Evolutionary conservation across 768 basidiomycete species (phyloP).

Genomic region (Termitomyces bulborhizus): DNA sequence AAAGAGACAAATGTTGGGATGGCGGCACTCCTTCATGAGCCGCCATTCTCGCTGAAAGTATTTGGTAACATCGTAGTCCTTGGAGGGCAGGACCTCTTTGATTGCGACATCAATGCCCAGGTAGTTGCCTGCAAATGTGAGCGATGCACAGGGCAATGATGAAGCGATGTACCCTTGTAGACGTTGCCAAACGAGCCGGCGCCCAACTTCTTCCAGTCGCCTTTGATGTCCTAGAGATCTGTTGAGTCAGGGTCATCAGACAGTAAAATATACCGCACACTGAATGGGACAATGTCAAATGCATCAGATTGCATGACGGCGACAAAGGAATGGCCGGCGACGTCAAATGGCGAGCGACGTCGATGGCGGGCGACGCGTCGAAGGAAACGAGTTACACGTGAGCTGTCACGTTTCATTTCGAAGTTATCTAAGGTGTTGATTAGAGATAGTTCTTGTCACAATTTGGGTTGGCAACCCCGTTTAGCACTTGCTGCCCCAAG

Average conservation of each 20-base stretch:
- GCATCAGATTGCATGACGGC: slow-evolving; percentile 34
- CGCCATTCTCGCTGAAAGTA: slow-evolving; percentile 99
- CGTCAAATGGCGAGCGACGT: too few species aligned
- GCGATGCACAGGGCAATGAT: background rate
- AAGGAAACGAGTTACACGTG: too few species aligned
- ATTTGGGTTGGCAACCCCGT: too few species aligned
- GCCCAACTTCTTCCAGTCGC: slow-evolving; percentile 84
- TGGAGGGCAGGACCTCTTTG: slow-evolving; percentile 91
- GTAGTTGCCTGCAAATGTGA: slow-evolving; percentile 57
- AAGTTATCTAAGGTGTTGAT: too few species aligned
- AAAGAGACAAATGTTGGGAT: slow-evolving; percentile 91
- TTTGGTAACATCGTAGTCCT: slow-evolving; percentile 90
- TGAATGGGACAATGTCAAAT: slow-evolving; percentile 85
- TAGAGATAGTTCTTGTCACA: too few species aligned
- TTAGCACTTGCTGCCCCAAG: too few species aligned
- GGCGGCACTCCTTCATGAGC: slow-evolving; percentile 92
- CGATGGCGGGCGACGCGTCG: too few species aligned
- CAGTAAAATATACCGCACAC: slow-evolving; percentile 37
- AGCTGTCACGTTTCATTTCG: too few species aligned
- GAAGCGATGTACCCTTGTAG: slow-evolving; percentile 57
- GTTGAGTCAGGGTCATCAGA: background rate
- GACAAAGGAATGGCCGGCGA: too few species aligned
- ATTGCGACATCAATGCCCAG: slow-evolving; percentile 95
- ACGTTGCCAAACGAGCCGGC: slow-evolving; percentile 94
- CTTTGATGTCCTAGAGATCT: slow-evolving; percentile 66